Base-by-base conservation (phyloP, 1,284 basidiomycete species). In the Pascua guehoae region DNA sequence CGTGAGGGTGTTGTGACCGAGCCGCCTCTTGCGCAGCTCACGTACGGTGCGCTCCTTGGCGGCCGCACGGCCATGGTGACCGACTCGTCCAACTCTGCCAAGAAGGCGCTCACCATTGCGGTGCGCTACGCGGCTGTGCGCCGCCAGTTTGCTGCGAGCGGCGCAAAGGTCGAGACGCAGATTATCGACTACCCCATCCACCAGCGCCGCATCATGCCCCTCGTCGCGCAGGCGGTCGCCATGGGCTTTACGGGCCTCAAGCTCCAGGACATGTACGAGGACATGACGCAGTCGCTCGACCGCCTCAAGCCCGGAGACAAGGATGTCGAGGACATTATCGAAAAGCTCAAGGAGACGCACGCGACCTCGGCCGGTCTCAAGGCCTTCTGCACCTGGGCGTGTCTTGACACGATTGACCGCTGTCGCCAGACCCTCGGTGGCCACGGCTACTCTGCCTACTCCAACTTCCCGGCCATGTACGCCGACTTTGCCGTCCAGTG, bases 331-430 rank as follows among this genome's bases (percentile, higher is more conserved):
- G 75, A 75, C 39, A 70, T 71, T 8, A 60, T 77, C 7, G 73
- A 82, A 60, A 81, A 80, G 73, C 76, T 84, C 61, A 83, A 83
- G 72, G 81, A 83, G 70, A 83, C 81, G 4, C 82, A 84, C 66
- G 79, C 81, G 1, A 82, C 82, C 4, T 81, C 80, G 36, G 81
- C 82, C 2, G 82, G 82, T 39, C 73, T 84, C 53, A 84, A 84
- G 74, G 82, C 82, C 15, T 83, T 83, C 77, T 84, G 81, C 69
- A 83, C 82, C 8, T 84, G 82, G 82, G 78, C 77, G 9, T 81
- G 79, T 48, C 74, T 84, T 49, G 80, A 82, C 60, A 80, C 81
- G 16, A 83, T 84, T 53, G 82, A 83, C 66, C 81, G 79, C 54
- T 81, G 81, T 59, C 72, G 82, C 50, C 78, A 83, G 70, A 71